Evolutionary conservation across 2,329 filamentous ascomycete genomes (phyloP).

Genomic region (Aspergillus fischeri): DNA sequence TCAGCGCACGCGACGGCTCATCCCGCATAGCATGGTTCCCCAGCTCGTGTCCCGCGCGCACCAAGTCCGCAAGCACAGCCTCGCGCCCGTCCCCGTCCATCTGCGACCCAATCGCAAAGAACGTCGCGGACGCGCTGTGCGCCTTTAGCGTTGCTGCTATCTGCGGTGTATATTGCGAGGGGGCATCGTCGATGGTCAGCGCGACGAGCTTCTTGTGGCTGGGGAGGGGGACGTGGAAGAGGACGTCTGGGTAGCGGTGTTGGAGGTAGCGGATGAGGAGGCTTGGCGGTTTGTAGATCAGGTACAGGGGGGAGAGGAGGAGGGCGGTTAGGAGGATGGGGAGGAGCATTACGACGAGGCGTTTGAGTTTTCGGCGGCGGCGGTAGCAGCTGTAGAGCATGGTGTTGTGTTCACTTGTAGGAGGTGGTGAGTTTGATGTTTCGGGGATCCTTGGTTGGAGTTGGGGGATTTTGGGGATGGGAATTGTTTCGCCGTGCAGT

Average conservation of each 20-base stretch:
- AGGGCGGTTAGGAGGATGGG: constrained; percentile 29
- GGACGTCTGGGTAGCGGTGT: constrained; percentile 68
- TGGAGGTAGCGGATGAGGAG: constrained; percentile 67
- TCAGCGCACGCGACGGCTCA: constrained; percentile 65
- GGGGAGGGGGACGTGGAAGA: constrained; percentile 61
- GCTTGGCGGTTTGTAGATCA: constrained; percentile 77
- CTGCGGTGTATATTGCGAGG: constrained; percentile 65
- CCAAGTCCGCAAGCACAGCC: constrained; percentile 52
- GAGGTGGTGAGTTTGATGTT: background rate
- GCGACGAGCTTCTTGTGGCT: constrained; percentile 64
- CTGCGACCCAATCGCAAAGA: constrained; percentile 84
- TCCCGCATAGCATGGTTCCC: constrained; percentile 90
- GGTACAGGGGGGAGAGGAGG: constrained; percentile 52
- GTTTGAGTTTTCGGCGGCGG: constrained; percentile 15
- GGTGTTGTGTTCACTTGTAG: background rate
- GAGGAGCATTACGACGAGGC: constrained; percentile 32
- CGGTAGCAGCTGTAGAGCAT: constrained; percentile 14
- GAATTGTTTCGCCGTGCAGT: background rate
- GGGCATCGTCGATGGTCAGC: constrained; percentile 83
- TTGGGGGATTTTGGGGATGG: background rate
- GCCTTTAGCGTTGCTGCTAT: constrained; percentile 65
- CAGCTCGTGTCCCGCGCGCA: constrained; percentile 65
- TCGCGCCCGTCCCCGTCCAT: constrained; percentile 54
- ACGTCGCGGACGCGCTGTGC: constrained; percentile 70
- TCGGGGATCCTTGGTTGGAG: background rate